Conservation (phyloP, 2,329 filamentous ascomycete genomes). For the Hypoxylon sp. region DNA sequence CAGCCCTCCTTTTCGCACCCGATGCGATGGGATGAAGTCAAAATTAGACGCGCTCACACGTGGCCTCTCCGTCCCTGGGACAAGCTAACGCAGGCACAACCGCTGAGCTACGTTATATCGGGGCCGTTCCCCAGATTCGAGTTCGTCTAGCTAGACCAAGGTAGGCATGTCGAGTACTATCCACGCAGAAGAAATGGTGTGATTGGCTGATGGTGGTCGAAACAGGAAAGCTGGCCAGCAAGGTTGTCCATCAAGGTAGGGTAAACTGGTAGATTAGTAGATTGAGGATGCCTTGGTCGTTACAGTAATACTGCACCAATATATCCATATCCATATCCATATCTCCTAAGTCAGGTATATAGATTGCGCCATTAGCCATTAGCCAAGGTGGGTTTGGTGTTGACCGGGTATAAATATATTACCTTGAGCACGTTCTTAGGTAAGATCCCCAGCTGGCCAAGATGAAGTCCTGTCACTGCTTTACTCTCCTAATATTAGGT, state of each 20-base stretch:
- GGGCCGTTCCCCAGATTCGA: conserved; percentile 4
- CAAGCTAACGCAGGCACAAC: conserved; percentile 42
- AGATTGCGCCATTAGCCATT: conserved; percentile 37
- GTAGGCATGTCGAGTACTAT: conserved; percentile 7
- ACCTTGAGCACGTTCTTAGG: conserved; percentile 37
- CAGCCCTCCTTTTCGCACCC: neutral
- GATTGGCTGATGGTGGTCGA: conserved; percentile 34
- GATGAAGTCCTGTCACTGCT: neutral
- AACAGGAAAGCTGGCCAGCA: conserved; percentile 38
- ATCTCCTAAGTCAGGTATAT: conserved; percentile 3
- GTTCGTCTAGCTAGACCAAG: conserved; percentile 21
- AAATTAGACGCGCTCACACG: conserved; percentile 34
- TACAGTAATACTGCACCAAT: conserved; percentile 14
- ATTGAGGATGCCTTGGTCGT: neutral
- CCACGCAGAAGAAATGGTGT: conserved; percentile 8
- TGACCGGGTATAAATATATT: conserved; percentile 46
- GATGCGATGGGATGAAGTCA: conserved; percentile 30
- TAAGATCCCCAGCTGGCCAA: conserved; percentile 6
- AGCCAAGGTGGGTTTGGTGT: conserved; percentile 26
- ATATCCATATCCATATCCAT: neutral
- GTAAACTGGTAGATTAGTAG: neutral
- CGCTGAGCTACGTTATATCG: conserved; percentile 23
- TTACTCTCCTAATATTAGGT: neutral
- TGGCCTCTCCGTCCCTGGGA: conserved; percentile 22
- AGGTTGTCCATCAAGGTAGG: conserved; percentile 44